Evolutionary conservation across 2,329 filamentous ascomycete species (phyloP).

Genomic region (Penicillium sp.): DNA sequence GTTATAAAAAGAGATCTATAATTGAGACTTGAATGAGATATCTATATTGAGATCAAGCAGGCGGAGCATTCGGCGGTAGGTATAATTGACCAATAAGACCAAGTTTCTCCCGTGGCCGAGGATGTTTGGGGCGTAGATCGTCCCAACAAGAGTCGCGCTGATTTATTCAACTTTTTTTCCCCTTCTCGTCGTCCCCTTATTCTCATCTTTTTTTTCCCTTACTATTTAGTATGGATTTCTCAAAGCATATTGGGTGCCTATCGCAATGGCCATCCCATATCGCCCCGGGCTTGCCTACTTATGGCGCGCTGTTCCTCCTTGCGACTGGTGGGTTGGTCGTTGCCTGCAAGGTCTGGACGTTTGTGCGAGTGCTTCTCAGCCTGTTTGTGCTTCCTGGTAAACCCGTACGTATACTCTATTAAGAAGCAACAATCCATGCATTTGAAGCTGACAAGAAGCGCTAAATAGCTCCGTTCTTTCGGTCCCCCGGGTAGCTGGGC

Average conservation of each 20-base stretch:
- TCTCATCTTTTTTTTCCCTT: background rate
- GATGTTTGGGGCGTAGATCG: constrained; percentile 25
- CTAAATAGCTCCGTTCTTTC: constrained; percentile 74
- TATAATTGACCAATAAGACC: background rate
- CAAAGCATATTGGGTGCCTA: constrained; percentile 32
- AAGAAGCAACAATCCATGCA: background rate
- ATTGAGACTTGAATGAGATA: background rate
- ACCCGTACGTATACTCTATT: constrained; percentile 39
- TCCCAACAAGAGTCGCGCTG: constrained; percentile 23
- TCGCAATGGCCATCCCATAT: constrained; percentile 37
- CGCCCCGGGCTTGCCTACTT: constrained; percentile 38
- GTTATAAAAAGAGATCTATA: background rate
- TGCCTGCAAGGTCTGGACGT: constrained; percentile 57
- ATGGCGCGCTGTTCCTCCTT: constrained; percentile 38
- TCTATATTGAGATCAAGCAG: background rate
- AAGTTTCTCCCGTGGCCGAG: constrained; percentile 11
- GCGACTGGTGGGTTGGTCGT: constrained; percentile 60
- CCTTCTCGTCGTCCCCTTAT: background rate
- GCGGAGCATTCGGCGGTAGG: background rate
- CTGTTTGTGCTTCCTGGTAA: constrained; percentile 64
- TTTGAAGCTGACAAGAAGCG: constrained; percentile 16
- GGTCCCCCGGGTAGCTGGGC: constrained; percentile 92
- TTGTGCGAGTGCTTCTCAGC: constrained; percentile 62
- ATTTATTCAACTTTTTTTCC: constrained; percentile 13
- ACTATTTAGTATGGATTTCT: constrained; percentile 33